These are phyloP conservation scores for Acidomyces sp. DNA, from an alignment of 495 filamentous ascomycete genomes.

Conservation along the genomic window DNA sequence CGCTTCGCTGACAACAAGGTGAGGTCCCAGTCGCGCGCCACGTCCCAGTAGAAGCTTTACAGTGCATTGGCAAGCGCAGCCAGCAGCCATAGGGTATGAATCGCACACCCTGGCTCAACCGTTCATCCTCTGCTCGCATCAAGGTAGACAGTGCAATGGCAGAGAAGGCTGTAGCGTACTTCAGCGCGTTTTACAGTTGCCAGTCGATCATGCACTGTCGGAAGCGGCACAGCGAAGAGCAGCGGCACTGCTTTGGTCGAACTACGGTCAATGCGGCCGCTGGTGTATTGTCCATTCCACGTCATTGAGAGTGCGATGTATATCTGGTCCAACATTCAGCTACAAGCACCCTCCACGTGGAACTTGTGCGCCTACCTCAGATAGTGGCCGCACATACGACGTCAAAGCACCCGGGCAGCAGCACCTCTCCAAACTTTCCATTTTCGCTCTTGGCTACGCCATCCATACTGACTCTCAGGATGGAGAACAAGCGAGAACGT, in stretches of 20 bases:
- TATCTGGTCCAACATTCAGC: no score
- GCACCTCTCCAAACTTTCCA: slow-evolving; percentile 85
- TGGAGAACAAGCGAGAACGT: slow-evolving; percentile 58
- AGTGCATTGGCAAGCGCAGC: slow-evolving; percentile 65
- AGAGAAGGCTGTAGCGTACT: slow-evolving; percentile 85
- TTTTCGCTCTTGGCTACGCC: slow-evolving; percentile 64
- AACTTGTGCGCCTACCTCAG: no score
- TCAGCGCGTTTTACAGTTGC: slow-evolving; percentile 72
- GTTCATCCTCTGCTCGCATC: slow-evolving; percentile 32
- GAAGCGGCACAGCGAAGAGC: slow-evolving; percentile 69
- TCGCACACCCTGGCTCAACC: not conserved
- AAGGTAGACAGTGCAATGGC: slow-evolving; percentile 67
- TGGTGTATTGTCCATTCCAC: no score
- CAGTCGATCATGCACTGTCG: slow-evolving; percentile 90
- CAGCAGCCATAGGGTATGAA: slow-evolving; percentile 34
- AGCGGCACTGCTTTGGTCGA: no score
- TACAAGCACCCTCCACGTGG: no score
- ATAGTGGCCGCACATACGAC: slow-evolving; percentile 82
- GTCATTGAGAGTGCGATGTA: slow-evolving; percentile 81
- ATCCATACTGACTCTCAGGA: slow-evolving; percentile 57
- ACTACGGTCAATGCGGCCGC: no score
- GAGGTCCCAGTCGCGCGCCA: slow-evolving; percentile 92
- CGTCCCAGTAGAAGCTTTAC: slow-evolving; percentile 97
- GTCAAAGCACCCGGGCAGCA: slow-evolving; percentile 89
- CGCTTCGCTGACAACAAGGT: slow-evolving; percentile 50